Percentiles rank a stretch among this genome's conserved stretches.
These are phyloP conservation scores for Globisporangium cederbergense DNA, from an alignment of 352 stramenopile species.

Conservation along the genomic window DNA sequence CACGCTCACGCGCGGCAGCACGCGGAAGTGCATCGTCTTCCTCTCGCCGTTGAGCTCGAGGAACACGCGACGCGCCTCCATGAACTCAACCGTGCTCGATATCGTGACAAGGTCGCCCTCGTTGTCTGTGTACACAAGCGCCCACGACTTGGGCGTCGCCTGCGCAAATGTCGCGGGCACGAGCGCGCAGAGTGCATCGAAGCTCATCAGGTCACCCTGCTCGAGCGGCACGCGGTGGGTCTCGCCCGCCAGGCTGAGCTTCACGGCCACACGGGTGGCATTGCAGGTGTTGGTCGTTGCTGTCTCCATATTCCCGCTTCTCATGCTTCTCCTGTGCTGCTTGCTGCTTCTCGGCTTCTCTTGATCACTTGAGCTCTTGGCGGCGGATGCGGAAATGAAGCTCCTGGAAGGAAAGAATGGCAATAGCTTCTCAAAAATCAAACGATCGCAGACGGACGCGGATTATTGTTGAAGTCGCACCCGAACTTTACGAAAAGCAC, in stretches of 20 bases:
- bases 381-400: constrained; percentile 4
- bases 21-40: constrained; percentile 50
- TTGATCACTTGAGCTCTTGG: background rate
- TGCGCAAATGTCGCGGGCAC: constrained; percentile 35
- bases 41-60: constrained; percentile 26
- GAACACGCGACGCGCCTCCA: constrained; percentile 54
- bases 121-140: constrained; percentile 67
- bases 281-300: background rate
- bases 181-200: constrained; percentile 38
- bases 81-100: constrained; percentile 43
- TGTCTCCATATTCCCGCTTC: background rate
- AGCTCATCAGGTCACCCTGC: constrained; percentile 28
- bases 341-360: background rate
- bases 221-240: constrained; percentile 42
- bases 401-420: background rate
- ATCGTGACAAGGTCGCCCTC: constrained; percentile 69
- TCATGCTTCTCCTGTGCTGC: background rate
- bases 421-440: background rate
- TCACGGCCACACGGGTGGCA: constrained; percentile 35
- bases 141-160: constrained; percentile 28
- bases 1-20: constrained; percentile 40
- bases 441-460: too few species aligned
- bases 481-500: too few species aligned
- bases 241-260: constrained; percentile 51
- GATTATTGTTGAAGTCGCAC: too few species aligned